These are phyloP conservation scores for Leccinum sublutescens DNA, from an alignment of 768 basidiomycete genomes.

Conservation along the genomic window DNA sequence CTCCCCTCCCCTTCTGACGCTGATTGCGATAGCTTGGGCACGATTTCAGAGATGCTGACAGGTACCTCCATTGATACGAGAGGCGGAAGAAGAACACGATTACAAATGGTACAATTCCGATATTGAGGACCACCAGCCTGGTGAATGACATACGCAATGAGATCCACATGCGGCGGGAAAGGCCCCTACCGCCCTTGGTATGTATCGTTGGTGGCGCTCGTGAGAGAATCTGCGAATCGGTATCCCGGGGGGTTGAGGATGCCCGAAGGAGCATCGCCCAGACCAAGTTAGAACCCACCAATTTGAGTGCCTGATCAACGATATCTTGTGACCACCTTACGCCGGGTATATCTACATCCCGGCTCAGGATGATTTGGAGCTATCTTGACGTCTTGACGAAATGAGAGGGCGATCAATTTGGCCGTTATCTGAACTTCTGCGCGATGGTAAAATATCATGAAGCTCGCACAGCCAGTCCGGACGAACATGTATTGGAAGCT, in stretches of 20 bases:
- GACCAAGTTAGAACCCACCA: slow-evolving; percentile 6
- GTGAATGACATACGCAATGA: slow-evolving; percentile 9
- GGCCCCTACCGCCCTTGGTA: not conserved
- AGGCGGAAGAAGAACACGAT: slow-evolving; percentile 5
- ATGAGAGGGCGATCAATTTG: not conserved
- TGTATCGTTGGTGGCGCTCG: slow-evolving; percentile 6
- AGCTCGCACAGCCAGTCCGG: not conserved
- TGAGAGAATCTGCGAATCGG: slow-evolving; percentile 28
- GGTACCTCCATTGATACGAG: slow-evolving; percentile 1
- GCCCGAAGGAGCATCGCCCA: slow-evolving; percentile 8
- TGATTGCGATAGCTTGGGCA: slow-evolving; percentile 18
- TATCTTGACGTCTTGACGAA: not conserved
- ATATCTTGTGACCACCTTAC: slow-evolving; percentile 17
- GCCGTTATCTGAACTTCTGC: not conserved
- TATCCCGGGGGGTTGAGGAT: slow-evolving; percentile 6
- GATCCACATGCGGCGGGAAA: slow-evolving; percentile 3
- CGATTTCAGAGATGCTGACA: slow-evolving; percentile 7
- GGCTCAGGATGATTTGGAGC: not conserved
- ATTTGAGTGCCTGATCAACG: slow-evolving; percentile 21
- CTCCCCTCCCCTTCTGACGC: slow-evolving; percentile 13
- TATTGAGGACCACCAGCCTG: slow-evolving; percentile 13
- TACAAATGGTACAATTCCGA: slow-evolving; percentile 15
- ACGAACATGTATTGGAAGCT: not conserved
- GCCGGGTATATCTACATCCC: slow-evolving; percentile 1
- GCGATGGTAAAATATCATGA: not conserved